A percentile compares a stretch with the other conserved stretches of the same genome.
These are phyloP conservation scores for Debaryomyces sp. DNA, from an alignment of 1,139 yeast species.

Conservation along the genomic window DNA sequence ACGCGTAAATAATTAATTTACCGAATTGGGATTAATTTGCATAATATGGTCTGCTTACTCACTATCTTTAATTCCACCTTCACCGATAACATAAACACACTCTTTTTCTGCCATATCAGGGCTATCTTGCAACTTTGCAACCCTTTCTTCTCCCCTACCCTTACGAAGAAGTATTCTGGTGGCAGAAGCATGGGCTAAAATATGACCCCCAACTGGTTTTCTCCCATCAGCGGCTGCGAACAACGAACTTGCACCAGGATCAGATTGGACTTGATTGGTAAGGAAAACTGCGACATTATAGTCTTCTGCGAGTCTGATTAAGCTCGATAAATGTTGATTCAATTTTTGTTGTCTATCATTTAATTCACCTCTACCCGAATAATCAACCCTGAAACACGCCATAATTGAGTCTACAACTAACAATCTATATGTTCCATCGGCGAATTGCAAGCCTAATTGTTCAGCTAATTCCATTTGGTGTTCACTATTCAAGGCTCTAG, in stretches of 20 bases:
- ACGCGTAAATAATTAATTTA: slow-evolving; percentile 22
- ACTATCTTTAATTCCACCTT: slow-evolving; percentile 55
- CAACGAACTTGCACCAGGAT: slow-evolving; percentile 66
- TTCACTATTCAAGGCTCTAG: slow-evolving; percentile 61
- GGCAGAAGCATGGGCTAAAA: slow-evolving; percentile 65
- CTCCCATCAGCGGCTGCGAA: slow-evolving; percentile 69
- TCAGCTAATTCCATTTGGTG: slow-evolving; percentile 63
- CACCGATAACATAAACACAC: slow-evolving; percentile 55
- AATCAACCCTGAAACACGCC: slow-evolving; percentile 66
- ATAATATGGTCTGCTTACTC: slow-evolving; percentile 16
- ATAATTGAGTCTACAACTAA: slow-evolving; percentile 57
- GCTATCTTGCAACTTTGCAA: slow-evolving; percentile 62
- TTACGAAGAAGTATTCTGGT: slow-evolving; percentile 59
- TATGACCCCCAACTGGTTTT: slow-evolving; percentile 69
- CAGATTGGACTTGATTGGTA: slow-evolving; percentile 69
- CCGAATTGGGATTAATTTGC: slow-evolving; percentile 26
- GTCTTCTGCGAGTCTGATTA: slow-evolving; percentile 59
- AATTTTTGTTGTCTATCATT: slow-evolving; percentile 62
- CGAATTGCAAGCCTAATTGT: slow-evolving; percentile 49
- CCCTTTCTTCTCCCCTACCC: slow-evolving; percentile 68
- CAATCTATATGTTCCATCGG: slow-evolving; percentile 51
- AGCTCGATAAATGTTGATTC: slow-evolving; percentile 56
- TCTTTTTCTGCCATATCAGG: slow-evolving; percentile 66
- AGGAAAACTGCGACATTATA: slow-evolving; percentile 60
- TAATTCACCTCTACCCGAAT: slow-evolving; percentile 61